Evolutionary conservation across 2,329 filamentous ascomycete species (phyloP), one percentile per base, ranked within the genome.

Genomic region (Pyricularia sp.): DNA sequence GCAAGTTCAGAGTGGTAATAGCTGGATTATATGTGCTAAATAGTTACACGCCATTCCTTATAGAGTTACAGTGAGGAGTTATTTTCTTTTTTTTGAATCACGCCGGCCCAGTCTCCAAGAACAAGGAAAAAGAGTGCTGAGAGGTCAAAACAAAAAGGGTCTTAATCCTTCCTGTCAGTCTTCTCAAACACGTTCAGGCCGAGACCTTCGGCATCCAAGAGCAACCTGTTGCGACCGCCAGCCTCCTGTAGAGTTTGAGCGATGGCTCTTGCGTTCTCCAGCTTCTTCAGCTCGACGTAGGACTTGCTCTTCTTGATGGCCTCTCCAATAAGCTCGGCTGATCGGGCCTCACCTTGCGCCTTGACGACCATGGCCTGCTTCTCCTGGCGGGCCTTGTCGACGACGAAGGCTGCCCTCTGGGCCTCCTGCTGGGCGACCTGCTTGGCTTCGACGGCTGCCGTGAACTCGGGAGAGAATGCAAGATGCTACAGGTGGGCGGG

Each of bases 221-320:
- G 93, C 74, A 99, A 84, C 82, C 95, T 95, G 85, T 99, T 99
- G 83, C 89, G 90, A 78, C 92, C 90, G 70, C 92, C 92, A 69
- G 86, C 86, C 79, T 96, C 93, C 80, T 97, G 92, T 75, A 99
- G 80, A 74, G 97, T 90, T 74, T 85, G 81, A n/a, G 95, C 95
- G 80, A 99, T 97, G 69, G 88, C 86, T 73, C 92, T 87, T 7
- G 95, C 95, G 76, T 97, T 99, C 84, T 99, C 95, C 76, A 99
- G 97, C 86, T 97, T 95, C 83, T 96, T 92, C 78, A 99, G 87
- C 81, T 98, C 95, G 72, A 99, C 88, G 80, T 99, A 99, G 73
- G 93, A 91, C 83, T 94, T 91, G 84, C 87, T 96, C 91, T 98
- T 99, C 92, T 98, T 99, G 89, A 99, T 97, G 71, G 95, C 95